phyloP scores from a whole-genome alignment of 305 asterid genomes.

The Fraxinus angustifolia region DNA sequence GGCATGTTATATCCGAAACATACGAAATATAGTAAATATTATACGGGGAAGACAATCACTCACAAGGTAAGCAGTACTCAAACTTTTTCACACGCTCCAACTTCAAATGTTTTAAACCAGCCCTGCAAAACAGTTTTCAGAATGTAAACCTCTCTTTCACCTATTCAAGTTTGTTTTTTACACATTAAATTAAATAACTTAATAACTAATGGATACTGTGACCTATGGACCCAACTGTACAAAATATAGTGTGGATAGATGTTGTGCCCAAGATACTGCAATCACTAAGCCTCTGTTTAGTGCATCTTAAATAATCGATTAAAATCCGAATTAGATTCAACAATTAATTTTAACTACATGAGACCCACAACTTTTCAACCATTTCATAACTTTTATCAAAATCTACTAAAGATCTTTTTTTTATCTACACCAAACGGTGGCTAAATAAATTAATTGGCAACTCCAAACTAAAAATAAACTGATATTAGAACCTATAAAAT shows the following conservation, averaged over 20 bases:
- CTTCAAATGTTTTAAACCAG: slow-evolving; percentile 79
- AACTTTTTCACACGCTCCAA: slow-evolving; percentile 78
- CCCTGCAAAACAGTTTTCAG: slow-evolving; percentile 46
- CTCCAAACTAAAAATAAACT: background rate
- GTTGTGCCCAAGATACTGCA: background rate
- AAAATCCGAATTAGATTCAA: background rate
- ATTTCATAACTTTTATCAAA: too few relatives aligned
- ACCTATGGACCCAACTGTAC: background rate
- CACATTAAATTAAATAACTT: background rate
- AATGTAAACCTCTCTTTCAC: slow-evolving; percentile 1
- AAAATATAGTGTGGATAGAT: background rate
- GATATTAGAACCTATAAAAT: background rate
- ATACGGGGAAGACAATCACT: slow-evolving; percentile 27
- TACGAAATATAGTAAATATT: background rate
- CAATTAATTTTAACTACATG: background rate
- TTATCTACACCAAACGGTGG: background rate
- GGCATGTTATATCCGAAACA: background rate
- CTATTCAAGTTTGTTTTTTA: background rate
- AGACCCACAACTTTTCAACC: background rate
- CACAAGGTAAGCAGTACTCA: slow-evolving; percentile 91
- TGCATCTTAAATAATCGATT: background rate
- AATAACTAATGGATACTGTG: background rate
- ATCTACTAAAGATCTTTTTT: background rate
- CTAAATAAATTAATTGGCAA: background rate
- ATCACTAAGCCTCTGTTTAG: background rate